phyloP scores from a whole-genome alignment of 768 basidiomycete species.

The Tricholomella constricta region DNA sequence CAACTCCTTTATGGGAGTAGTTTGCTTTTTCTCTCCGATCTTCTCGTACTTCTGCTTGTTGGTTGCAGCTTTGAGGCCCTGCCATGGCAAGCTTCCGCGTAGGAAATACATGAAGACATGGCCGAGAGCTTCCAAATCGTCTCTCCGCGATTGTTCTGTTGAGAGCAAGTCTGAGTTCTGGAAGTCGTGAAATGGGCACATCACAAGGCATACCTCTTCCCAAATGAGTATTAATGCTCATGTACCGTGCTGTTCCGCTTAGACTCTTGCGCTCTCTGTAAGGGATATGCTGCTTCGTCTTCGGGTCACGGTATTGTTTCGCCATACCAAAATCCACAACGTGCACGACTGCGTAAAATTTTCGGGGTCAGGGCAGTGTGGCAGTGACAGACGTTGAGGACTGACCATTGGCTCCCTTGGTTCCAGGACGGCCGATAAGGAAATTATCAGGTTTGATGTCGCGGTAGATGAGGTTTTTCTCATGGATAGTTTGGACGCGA shows the following conservation, averaged over 20 bases:
- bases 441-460: slow-evolving; percentile 99
- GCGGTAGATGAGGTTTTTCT: slow-evolving; percentile 99
- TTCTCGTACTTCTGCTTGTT: slow-evolving; percentile 99
- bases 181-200: slow-evolving; percentile 4
- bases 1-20: slow-evolving; percentile 95
- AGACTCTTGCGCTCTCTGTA: slow-evolving; percentile 98
- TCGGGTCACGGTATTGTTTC: slow-evolving; percentile 98
- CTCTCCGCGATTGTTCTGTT: slow-evolving; percentile 87
- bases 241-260: slow-evolving; percentile 97
- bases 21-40: slow-evolving; percentile 99
- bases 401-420: slow-evolving; percentile 84
- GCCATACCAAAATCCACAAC: slow-evolving; percentile 99
- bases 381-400: slow-evolving; percentile 6
- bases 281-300: slow-evolving; percentile 99
- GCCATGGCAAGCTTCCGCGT: slow-evolving; percentile 96
- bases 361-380: slow-evolving; percentile 9
- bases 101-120: slow-evolving; percentile 99
- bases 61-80: slow-evolving; percentile 97
- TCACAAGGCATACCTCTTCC: slow-evolving; percentile 71
- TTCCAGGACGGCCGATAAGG: slow-evolving; percentile 90
- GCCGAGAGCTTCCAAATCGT: slow-evolving; percentile 97
- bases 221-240: slow-evolving; percentile 99
- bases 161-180: slow-evolving; percentile 7
- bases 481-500: slow-evolving; percentile 97
- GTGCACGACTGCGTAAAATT: slow-evolving; percentile 66